Evolutionary conservation across 768 basidiomycete species (phyloP).

Genomic region (Leccinellum luteum): DNA sequence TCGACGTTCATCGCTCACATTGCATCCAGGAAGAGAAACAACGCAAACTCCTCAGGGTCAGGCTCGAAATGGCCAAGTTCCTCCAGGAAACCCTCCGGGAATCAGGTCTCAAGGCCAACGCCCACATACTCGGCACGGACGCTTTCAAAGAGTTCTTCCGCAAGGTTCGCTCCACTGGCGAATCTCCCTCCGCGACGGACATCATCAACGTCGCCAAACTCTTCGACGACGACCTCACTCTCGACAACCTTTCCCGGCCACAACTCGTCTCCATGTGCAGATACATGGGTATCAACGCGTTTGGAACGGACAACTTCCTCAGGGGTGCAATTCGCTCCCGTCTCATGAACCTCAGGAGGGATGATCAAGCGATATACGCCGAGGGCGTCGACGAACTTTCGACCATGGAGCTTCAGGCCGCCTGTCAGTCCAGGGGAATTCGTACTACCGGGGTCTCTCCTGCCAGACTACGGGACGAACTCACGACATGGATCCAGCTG

Average conservation of each 20-base stretch:
- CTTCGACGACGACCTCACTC: conserved; percentile 95
- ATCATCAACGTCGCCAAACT: conserved; percentile 94
- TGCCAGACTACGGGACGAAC: conserved; percentile 83
- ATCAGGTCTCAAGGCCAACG: conserved; percentile 87
- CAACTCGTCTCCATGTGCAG: conserved; percentile 96
- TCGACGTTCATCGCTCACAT: neutral
- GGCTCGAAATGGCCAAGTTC: conserved; percentile 99
- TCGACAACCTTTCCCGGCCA: conserved; percentile 97
- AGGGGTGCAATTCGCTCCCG: conserved; percentile 86
- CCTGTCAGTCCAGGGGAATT: conserved; percentile 93
- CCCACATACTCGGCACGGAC: conserved; percentile 90
- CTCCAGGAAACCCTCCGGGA: conserved; percentile 96
- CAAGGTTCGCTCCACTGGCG: conserved; percentile 95
- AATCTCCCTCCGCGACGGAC: conserved; percentile 84
- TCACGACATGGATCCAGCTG: conserved; percentile 88
- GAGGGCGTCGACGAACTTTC: conserved; percentile 92
- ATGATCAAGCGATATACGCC: conserved; percentile 87
- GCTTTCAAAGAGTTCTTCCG: conserved; percentile 99
- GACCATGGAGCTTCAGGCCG: conserved; percentile 87
- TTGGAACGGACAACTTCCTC: conserved; percentile 98
- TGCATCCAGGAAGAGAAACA: conserved; percentile 85
- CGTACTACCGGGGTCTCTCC: conserved; percentile 85
- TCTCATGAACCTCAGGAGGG: conserved; percentile 77
- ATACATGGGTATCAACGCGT: conserved; percentile 98
- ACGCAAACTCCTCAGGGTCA: conserved; percentile 89